A percentile compares a stretch with the other conserved stretches of the same genome.
These are phyloP conservation scores for Serendipita indica DNA, from an alignment of 768 basidiomycete genomes.

Conservation along the genomic window DNA sequence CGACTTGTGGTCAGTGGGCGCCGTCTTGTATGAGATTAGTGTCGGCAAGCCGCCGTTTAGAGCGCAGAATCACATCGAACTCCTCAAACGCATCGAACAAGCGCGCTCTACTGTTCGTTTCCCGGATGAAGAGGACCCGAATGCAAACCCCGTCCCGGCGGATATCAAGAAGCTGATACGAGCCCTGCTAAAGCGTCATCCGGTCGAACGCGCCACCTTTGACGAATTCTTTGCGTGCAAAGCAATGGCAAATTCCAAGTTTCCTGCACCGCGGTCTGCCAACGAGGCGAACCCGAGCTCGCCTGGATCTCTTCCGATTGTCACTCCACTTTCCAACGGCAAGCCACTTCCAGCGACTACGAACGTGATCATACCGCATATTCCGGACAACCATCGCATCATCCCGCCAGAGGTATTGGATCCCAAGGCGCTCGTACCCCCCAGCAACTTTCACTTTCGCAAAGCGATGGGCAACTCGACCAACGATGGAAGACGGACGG, in stretches of 20 bases:
- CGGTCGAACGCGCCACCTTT: conserved; percentile 72
- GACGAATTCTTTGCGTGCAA: conserved; percentile 83
- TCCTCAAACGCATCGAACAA: conserved; percentile 81
- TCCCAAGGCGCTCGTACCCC: conserved; percentile 66
- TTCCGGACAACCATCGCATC: conserved; percentile 57
- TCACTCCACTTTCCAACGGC: conserved; percentile 8
- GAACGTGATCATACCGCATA: conserved; percentile 21
- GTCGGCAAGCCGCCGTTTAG: conserved; percentile 90
- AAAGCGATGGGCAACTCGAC: not conserved
- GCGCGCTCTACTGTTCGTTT: conserved; percentile 79
- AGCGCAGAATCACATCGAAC: conserved; percentile 90
- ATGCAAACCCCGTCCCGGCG: conserved; percentile 46
- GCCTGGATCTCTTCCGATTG: not conserved
- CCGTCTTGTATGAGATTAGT: conserved; percentile 90
- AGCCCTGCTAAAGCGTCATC: conserved; percentile 65
- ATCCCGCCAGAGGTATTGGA: conserved; percentile 73
- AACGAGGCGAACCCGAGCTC: conserved; percentile 15
- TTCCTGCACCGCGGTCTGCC: conserved; percentile 31
- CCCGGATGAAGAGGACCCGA: conserved; percentile 67
- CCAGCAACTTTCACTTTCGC: conserved; percentile 62
- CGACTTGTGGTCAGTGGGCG: conserved; percentile 96
- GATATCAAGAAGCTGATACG: conserved; percentile 87
- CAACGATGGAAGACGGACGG: not conserved
- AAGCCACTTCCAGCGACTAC: conserved; percentile 6
- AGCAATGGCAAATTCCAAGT: conserved; percentile 64